Evolutionary conservation across 2,329 filamentous ascomycete genomes (phyloP), one percentile per base, ranked within the genome.

Genomic region (Colletotrichum gloeosporioides): DNA sequence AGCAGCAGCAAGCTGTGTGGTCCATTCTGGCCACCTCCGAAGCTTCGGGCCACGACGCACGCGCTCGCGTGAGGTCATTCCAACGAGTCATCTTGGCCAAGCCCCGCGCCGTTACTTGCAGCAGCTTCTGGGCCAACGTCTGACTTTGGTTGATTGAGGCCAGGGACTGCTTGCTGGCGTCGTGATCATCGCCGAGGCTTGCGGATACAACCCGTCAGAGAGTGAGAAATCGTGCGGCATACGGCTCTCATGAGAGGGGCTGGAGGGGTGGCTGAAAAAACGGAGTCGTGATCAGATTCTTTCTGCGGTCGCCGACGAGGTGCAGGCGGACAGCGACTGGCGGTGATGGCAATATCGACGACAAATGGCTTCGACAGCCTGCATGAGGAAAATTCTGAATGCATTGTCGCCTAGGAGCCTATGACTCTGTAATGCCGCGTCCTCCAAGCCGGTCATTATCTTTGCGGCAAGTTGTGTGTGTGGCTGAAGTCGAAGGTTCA

Each of bases 261-360:
- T 69, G 57, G 70, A 69, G 74, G 69, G 70, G 74, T 74, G 70
- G 59, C 49, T 76, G 70, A 49, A 65, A 71, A 76, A 76, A 59
- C 74, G 74, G 74, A 74, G 74, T 69, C 59, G 13, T 18, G 70
- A 49, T 64, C 70, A 76, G 74, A 76, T 76, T 76, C 74, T 76
- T 76, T 76, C 64, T 44, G 63, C 67, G 74, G 74, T 76, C 70
- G 59, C 74, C 59, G 27, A 76, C 74, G 74, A 76, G 32, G 29
- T 76, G 74, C 74, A 76, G 44, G 64, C 64, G 44, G 49, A 73
- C 25, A 9, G 55, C 59, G 66, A 76, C 65, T 59, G 49, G 70
- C 74, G 71, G 70, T 76, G 71, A 73, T 76, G 74, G 4, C 27
- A 18, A 69, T 27, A 29, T 27, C 31, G 57, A 68, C 18, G 44